Percentiles rank a stretch among this genome's conserved stretches.
Conservation (phyloP, 164 flowering plant genomes). For the Taxillus chinensis region DNA sequence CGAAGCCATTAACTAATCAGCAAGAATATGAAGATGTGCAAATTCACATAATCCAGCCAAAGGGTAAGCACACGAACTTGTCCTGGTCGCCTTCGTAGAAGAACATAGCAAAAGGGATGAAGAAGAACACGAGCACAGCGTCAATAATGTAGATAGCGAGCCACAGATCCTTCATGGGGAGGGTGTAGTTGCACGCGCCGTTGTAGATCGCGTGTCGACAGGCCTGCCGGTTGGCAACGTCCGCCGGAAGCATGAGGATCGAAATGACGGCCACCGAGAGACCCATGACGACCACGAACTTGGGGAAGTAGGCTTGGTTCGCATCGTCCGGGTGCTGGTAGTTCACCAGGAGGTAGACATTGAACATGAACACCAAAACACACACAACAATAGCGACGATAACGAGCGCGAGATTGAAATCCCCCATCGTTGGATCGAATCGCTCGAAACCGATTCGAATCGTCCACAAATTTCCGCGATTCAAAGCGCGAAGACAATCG, state of each 20-base stretch:
- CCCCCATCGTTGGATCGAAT: constrained; percentile 56
- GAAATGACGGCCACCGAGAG: constrained; percentile 84
- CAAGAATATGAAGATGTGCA: not conserved
- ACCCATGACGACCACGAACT: constrained; percentile 86
- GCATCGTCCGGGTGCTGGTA: constrained; percentile 93
- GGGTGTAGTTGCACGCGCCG: constrained; percentile 84
- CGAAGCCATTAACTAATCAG: too few species aligned
- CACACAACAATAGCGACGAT: constrained; percentile 80
- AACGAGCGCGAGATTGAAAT: constrained; percentile 89
- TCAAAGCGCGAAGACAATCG: too few species aligned
- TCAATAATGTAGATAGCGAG: constrained; percentile 77
- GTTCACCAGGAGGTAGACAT: constrained; percentile 79
- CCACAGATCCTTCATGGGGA: constrained; percentile 98
- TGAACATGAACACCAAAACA: constrained; percentile 72
- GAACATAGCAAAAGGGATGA: constrained; percentile 96
- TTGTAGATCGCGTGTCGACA: constrained; percentile 82
- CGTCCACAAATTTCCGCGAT: not conserved
- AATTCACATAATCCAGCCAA: not conserved
- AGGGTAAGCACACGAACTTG: constrained; percentile 37
- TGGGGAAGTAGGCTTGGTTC: constrained; percentile 95
- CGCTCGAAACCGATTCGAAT: constrained; percentile 7
- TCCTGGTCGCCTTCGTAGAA: constrained; percentile 98
- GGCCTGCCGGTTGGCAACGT: constrained; percentile 94
- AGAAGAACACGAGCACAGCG: constrained; percentile 83
- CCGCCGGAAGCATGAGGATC: constrained; percentile 94